phyloP scores from a whole-genome alignment of 352 stramenopile genomes.

The Pythium brachiatum region DNA sequence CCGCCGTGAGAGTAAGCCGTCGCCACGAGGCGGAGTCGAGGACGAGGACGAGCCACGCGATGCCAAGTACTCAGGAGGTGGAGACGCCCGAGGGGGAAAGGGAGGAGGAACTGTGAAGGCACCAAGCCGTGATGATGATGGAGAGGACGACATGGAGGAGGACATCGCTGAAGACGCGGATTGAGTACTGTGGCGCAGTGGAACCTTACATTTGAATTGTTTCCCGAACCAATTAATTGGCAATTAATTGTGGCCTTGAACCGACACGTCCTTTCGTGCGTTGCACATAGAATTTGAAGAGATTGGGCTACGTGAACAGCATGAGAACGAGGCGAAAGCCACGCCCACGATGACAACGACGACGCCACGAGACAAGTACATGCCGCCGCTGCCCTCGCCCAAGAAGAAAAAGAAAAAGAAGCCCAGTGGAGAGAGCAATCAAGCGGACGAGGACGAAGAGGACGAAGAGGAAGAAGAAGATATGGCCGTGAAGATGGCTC shows the following conservation, averaged over 20 bases:
- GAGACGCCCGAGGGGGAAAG: neutral
- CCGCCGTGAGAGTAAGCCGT: slow-evolving; percentile 19
- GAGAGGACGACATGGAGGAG: slow-evolving; percentile 78
- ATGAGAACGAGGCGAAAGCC: neutral
- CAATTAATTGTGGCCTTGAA: neutral
- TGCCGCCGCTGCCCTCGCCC: neutral
- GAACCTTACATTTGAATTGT: neutral
- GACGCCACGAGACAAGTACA: slow-evolving; percentile 3
- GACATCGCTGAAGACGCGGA: slow-evolving; percentile 62
- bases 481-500: slow-evolving; percentile 10
- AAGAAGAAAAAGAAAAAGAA: slow-evolving; percentile 13
- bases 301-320: too few species aligned
- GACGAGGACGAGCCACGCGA: slow-evolving; percentile 29
- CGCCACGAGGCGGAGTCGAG: slow-evolving; percentile 7
- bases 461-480: slow-evolving; percentile 3
- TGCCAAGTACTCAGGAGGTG: slow-evolving; percentile 20
- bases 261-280: slow-evolving; percentile 3
- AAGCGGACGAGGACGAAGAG: slow-evolving; percentile 6
- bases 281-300: too few species aligned
- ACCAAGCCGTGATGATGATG: slow-evolving; percentile 31
- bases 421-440: too few species aligned
- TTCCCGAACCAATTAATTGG: neutral
- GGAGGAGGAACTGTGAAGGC: neutral
- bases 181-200: neutral
- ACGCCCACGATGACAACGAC: neutral